Conservation (phyloP, 352 stramenopile species). For the Phytophthora agathidicida region DNA sequence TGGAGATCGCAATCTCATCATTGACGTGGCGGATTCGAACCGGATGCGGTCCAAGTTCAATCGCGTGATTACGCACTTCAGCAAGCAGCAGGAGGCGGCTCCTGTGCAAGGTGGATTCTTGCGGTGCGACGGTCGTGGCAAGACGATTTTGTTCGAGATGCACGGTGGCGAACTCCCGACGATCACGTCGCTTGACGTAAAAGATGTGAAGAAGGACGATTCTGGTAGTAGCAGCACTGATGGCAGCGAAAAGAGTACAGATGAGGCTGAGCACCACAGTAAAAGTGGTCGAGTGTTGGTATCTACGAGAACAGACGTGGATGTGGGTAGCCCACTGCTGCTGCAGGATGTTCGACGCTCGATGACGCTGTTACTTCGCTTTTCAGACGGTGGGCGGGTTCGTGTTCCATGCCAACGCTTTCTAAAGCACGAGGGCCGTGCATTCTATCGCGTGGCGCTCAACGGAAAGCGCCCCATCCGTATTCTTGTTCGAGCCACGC, state of each 20-base stretch:
- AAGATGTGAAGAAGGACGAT: conserved; percentile 18
- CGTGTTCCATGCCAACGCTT: conserved; percentile 59
- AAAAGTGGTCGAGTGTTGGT: conserved; percentile 18
- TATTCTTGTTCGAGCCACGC: conserved; percentile 52
- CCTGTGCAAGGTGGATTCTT: conserved; percentile 72
- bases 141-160: conserved; percentile 75
- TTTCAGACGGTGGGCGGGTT: conserved; percentile 61
- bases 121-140: conserved; percentile 77
- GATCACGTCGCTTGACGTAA: conserved; percentile 62
- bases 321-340: conserved; percentile 45
- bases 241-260: conserved; percentile 9
- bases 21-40: conserved; percentile 85
- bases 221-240: conserved; percentile 2
- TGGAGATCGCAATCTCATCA: conserved; percentile 76
- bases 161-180: conserved; percentile 60
- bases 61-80: conserved; percentile 80
- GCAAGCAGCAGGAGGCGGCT: conserved; percentile 62
- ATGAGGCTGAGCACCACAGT: conserved; percentile 5
- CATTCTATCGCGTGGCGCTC: conserved; percentile 65
- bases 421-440: conserved; percentile 40
- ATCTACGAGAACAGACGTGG: conserved; percentile 31
- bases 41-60: conserved; percentile 85
- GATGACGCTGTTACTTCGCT: conserved; percentile 56
- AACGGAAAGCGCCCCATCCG: conserved; percentile 58
- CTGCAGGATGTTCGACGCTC: conserved; percentile 51